phyloP scores from a whole-genome alignment of 352 stramenopile genomes.

The Phytopythium ostracodes region DNA sequence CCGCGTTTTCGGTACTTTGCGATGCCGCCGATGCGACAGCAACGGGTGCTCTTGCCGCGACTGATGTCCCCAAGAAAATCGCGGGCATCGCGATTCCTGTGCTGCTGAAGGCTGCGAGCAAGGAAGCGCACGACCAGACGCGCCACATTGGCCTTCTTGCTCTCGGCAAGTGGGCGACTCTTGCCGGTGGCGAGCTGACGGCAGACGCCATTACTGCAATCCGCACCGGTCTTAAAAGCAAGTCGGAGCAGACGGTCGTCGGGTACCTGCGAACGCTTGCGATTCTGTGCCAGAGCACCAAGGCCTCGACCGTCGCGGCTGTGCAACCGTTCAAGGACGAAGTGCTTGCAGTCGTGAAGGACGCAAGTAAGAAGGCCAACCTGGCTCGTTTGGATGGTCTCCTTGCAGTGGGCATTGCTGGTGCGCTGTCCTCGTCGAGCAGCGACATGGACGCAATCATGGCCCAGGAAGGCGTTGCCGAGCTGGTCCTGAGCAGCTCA shows the following conservation, averaged over 20 bases:
- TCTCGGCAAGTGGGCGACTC: constrained; percentile 69
- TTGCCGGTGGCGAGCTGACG: constrained; percentile 49
- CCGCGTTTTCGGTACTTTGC: constrained; percentile 57
- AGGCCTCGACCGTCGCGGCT: constrained; percentile 18
- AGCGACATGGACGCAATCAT: constrained; percentile 59
- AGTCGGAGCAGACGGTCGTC: constrained; percentile 60
- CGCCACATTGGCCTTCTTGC: constrained; percentile 65
- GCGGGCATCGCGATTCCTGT: constrained; percentile 37
- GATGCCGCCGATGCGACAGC: constrained; percentile 41
- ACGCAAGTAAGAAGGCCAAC: constrained; percentile 77
- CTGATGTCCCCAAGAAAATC: constrained; percentile 33
- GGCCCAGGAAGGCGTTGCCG: constrained; percentile 40
- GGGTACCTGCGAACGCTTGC: constrained; percentile 60
- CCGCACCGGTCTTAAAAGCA: constrained; percentile 63
- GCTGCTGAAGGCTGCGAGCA: constrained; percentile 69
- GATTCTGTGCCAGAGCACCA: constrained; percentile 35
- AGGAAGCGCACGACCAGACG: constrained; percentile 84
- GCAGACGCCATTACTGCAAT: constrained; percentile 33
- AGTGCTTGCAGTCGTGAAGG: constrained; percentile 48
- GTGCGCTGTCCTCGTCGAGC: constrained; percentile 47
- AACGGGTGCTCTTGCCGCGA: constrained; percentile 22
- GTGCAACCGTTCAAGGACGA: constrained; percentile 39
- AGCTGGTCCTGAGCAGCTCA: constrained; percentile 39
- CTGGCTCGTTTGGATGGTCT: constrained; percentile 73
- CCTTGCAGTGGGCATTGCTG: constrained; percentile 59